Conservation (phyloP, 139 green algal genomes). For the Ettlia oleoabundans region DNA sequence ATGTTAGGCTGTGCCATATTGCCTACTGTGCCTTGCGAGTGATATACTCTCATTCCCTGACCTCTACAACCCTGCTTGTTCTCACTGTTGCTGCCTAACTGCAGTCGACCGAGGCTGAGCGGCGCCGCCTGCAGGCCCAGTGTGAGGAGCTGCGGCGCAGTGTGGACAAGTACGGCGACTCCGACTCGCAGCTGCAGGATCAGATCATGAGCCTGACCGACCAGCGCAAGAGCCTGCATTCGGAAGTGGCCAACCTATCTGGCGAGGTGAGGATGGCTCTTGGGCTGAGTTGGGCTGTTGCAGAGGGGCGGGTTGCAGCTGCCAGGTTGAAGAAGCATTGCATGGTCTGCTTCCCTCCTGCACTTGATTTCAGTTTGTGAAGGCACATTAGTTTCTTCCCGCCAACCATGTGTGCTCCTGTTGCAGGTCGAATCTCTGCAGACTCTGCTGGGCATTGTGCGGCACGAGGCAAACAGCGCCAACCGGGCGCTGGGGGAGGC, state of each 20-base stretch:
- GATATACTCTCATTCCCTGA: too few species aligned
- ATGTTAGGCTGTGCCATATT: too few species aligned
- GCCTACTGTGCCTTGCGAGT: too few species aligned
- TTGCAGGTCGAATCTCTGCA: conserved; percentile 28
- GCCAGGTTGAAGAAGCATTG: too few species aligned
- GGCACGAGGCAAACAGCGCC: conserved; percentile 10
- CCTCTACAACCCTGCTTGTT: too few species aligned
- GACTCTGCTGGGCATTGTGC: conserved; percentile 7
- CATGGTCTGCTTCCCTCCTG: not conserved
- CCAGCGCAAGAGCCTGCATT: conserved; percentile 21
- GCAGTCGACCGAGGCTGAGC: not conserved
- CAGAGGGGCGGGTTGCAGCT: too few species aligned
- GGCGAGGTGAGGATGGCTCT: conserved; percentile 18
- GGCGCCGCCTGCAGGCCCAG: not conserved
- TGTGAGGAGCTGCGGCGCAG: conserved; percentile 3
- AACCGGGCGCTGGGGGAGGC: not conserved
- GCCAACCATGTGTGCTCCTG: not conserved
- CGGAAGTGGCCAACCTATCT: not conserved
- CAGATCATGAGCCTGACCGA: conserved; percentile 3
- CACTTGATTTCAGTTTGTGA: too few species aligned
- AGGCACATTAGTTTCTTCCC: too few species aligned
- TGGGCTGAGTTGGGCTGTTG: too few species aligned
- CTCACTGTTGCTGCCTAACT: not conserved
- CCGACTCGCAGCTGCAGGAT: conserved; percentile 26
- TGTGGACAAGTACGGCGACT: conserved; percentile 16